Evolutionary conservation across 768 basidiomycete genomes (phyloP).

Genomic region (Mycena latifolia): DNA sequence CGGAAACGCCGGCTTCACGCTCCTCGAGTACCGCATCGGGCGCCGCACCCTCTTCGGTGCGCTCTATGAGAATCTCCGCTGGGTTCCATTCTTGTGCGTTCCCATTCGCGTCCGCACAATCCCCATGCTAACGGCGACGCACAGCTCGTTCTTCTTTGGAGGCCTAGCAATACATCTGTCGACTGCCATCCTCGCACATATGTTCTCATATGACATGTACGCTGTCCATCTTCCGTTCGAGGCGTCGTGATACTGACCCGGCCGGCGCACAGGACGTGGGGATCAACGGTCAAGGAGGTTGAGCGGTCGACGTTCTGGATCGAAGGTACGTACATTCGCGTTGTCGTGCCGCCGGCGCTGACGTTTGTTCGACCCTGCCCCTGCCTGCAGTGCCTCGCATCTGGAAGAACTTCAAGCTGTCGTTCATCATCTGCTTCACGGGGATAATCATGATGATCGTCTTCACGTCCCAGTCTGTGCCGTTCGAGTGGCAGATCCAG

Average conservation of each 20-base stretch:
- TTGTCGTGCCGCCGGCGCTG: neutral
- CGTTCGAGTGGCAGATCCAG: slow-evolving; percentile 74
- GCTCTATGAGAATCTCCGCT: slow-evolving; percentile 69
- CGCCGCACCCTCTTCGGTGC: slow-evolving; percentile 62
- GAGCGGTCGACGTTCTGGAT: slow-evolving; percentile 91
- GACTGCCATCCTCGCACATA: slow-evolving; percentile 73
- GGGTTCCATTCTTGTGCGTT: slow-evolving; percentile 80
- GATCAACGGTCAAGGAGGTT: slow-evolving; percentile 81
- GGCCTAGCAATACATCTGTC: slow-evolving; percentile 81
- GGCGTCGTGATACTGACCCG: slow-evolving; percentile 18
- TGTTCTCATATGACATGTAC: slow-evolving; percentile 74
- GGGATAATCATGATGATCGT: slow-evolving; percentile 73
- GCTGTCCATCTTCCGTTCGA: slow-evolving; percentile 31
- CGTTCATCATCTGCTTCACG: slow-evolving; percentile 71
- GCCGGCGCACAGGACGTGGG: slow-evolving; percentile 58
- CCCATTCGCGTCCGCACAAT: slow-evolving; percentile 31
- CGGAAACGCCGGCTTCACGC: slow-evolving; percentile 79
- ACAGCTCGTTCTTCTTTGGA: slow-evolving; percentile 81
- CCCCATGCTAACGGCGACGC: slow-evolving; percentile 2
- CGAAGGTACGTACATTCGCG: slow-evolving; percentile 56
- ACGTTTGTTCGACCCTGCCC: no score
- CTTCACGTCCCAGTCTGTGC: slow-evolving; percentile 67
- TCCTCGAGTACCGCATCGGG: slow-evolving; percentile 84
- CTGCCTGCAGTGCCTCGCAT: slow-evolving; percentile 74
- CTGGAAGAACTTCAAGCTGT: slow-evolving; percentile 83